A percentile compares a stretch with the other conserved stretches of the same genome.
Evolutionary conservation across 306 rosid species (phyloP).

Genomic region (Pueraria montana): DNA sequence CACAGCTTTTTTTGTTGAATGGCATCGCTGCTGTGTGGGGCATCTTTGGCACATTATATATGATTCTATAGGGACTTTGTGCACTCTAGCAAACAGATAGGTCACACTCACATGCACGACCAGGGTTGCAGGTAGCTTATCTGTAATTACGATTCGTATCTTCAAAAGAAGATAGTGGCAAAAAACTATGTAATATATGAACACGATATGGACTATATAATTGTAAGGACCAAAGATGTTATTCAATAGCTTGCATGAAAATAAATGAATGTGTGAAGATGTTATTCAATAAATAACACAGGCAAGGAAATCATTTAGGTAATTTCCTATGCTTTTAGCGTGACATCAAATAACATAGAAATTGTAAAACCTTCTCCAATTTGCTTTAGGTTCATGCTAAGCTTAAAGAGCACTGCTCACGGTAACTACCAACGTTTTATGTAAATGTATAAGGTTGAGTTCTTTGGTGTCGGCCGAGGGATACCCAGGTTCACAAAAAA

Average conservation of each 20-base stretch:
- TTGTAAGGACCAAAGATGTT: background rate
- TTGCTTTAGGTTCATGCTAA: background rate
- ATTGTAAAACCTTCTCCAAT: background rate
- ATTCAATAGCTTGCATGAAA: background rate
- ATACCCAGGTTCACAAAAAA: too few relatives aligned
- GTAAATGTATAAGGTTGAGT: background rate
- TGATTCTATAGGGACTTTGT: slow-evolving; percentile 27
- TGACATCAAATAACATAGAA: too few relatives aligned
- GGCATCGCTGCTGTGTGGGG: slow-evolving; percentile 18
- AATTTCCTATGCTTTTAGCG: too few relatives aligned
- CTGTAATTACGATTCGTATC: background rate
- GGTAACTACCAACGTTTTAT: background rate
- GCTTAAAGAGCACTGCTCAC: background rate
- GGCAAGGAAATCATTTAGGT: background rate
- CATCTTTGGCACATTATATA: slow-evolving; percentile 2
- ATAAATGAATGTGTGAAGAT: background rate
- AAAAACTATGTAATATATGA: background rate
- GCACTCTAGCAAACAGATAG: background rate
- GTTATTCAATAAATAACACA: background rate
- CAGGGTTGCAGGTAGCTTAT: background rate
- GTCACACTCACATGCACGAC: background rate
- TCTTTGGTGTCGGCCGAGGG: too few relatives aligned
- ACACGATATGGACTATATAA: background rate
- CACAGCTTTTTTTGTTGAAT: slow-evolving; percentile 17
- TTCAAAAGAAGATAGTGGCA: background rate